Percentiles rank a stretch among this genome's conserved stretches.
Evolutionary conservation across 2,329 filamentous ascomycete genomes (phyloP).

Genomic region (Kalaharituber pfeilii): DNA sequence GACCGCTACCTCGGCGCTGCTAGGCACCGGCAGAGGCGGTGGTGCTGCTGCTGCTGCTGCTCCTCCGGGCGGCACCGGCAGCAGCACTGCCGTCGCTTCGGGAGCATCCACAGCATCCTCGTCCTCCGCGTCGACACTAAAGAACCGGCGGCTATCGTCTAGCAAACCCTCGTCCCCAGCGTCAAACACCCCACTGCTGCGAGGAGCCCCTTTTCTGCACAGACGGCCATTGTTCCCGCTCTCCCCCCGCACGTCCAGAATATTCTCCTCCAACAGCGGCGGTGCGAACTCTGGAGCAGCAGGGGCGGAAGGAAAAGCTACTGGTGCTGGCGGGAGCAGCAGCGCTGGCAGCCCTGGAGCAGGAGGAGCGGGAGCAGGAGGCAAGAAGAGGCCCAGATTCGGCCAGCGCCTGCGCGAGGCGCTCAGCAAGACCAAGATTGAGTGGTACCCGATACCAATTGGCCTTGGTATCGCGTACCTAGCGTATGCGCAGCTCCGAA

Average conservation of each 20-base stretch:
- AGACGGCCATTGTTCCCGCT: neutral
- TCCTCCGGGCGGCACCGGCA: too few species aligned
- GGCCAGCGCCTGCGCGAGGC: neutral
- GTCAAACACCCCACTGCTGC: neutral
- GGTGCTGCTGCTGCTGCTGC: too few species aligned
- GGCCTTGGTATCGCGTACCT: slow-evolving; percentile 72
- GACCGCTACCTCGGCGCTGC: too few species aligned
- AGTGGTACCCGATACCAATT: slow-evolving; percentile 84
- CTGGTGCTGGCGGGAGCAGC: neutral
- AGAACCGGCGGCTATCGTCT: neutral
- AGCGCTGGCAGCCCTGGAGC: neutral
- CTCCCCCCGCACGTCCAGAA: neutral
- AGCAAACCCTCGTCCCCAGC: too few species aligned
- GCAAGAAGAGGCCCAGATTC: neutral
- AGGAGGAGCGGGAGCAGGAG: neutral
- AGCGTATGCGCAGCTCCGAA: slow-evolving; percentile 56
- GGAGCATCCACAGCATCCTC: neutral
- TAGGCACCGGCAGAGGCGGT: too few species aligned
- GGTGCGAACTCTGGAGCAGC: neutral
- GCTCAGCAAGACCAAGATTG: slow-evolving; percentile 43
- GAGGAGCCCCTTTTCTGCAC: neutral
- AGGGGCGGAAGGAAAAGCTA: too few species aligned
- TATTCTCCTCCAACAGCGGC: neutral
- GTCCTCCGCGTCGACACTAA: neutral
- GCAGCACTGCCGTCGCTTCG: neutral